Conservation (phyloP, 2,329 filamentous ascomycete genomes). For the Malbranchea zuffiana region DNA sequence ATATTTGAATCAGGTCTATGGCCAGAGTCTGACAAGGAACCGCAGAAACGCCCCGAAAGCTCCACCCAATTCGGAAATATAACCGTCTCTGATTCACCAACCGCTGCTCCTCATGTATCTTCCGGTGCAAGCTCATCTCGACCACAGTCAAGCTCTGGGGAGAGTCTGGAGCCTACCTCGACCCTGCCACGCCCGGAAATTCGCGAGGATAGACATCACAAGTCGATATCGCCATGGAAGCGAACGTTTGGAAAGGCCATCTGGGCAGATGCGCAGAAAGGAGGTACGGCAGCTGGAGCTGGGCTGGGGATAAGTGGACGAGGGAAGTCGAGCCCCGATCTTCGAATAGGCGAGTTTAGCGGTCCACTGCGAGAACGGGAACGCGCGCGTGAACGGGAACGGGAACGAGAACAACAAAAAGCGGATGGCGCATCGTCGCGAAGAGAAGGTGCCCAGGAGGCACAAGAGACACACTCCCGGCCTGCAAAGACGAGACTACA, state of each 20-base stretch:
- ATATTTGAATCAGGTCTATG: slow-evolving; percentile 20
- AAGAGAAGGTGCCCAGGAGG: slow-evolving; percentile 2
- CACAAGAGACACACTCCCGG: slow-evolving; percentile 8
- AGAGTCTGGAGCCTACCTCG: slow-evolving; percentile 1
- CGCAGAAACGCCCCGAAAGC: too few species aligned
- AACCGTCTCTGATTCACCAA: too few species aligned
- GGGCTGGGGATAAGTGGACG: slow-evolving; percentile 20
- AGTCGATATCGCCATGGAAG: slow-evolving; percentile 26
- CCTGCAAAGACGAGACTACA: slow-evolving; percentile 42
- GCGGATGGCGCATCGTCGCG: slow-evolving; percentile 14
- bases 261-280: slow-evolving; percentile 21
- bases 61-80: too few species aligned
- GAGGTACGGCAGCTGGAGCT: slow-evolving; percentile 18
- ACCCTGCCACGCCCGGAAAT: slow-evolving; percentile 6
- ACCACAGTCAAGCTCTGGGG: slow-evolving; percentile 7
- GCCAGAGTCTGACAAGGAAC: slow-evolving; percentile 8
- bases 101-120: too few species aligned
- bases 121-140: too few species aligned
- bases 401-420: too few species aligned
- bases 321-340: slow-evolving; percentile 22
- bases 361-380: too few species aligned
- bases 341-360: too few species aligned
- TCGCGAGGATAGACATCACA: slow-evolving; percentile 13
- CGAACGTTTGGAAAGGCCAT: slow-evolving; percentile 25
- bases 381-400: too few species aligned